phyloP scores from a whole-genome alignment of 2,329 filamentous ascomycete genomes.

The Nectriaceae sp. region DNA sequence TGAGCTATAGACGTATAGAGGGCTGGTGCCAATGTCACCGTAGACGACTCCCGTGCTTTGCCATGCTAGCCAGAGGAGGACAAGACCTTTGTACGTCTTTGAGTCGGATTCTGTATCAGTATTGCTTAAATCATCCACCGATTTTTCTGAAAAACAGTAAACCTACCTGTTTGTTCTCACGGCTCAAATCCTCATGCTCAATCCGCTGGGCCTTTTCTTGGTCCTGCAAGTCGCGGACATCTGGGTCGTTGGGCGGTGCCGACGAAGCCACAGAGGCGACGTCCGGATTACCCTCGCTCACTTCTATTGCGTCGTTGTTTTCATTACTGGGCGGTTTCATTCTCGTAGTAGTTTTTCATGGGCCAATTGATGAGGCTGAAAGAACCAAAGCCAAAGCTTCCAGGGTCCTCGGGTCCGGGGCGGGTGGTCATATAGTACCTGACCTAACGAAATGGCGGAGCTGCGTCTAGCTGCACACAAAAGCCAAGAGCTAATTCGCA shows the following conservation, averaged over 20 bases:
- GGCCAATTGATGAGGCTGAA: constrained; percentile 25
- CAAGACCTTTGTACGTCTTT: constrained; percentile 29
- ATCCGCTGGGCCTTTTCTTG: constrained; percentile 32
- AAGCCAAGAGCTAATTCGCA: constrained; percentile 6
- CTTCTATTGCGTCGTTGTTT: constrained; percentile 29
- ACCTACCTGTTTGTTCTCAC: constrained; percentile 30
- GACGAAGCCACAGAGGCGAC: constrained; percentile 24
- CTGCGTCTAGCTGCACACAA: not conserved
- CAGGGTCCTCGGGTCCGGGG: constrained; percentile 17
- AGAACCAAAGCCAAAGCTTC: constrained; percentile 7
- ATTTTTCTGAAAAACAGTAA: not conserved
- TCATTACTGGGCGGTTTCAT: constrained; percentile 26
- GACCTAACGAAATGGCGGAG: not conserved
- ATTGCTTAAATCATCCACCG: not conserved
- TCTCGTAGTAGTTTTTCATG: constrained; percentile 20
- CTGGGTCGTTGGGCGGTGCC: constrained; percentile 23
- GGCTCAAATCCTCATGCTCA: constrained; percentile 30
- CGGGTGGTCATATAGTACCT: constrained; percentile 16
- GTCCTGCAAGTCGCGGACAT: constrained; percentile 29
- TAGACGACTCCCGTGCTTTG: constrained; percentile 69
- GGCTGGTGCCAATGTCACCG: constrained; percentile 67
- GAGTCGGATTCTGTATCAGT: not conserved
- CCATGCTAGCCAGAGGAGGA: constrained; percentile 55
- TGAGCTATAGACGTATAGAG: constrained; percentile 72
- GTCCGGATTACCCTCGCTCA: constrained; percentile 12